Conservation (phyloP, 768 basidiomycete genomes). For the Boletus coccyginus region DNA sequence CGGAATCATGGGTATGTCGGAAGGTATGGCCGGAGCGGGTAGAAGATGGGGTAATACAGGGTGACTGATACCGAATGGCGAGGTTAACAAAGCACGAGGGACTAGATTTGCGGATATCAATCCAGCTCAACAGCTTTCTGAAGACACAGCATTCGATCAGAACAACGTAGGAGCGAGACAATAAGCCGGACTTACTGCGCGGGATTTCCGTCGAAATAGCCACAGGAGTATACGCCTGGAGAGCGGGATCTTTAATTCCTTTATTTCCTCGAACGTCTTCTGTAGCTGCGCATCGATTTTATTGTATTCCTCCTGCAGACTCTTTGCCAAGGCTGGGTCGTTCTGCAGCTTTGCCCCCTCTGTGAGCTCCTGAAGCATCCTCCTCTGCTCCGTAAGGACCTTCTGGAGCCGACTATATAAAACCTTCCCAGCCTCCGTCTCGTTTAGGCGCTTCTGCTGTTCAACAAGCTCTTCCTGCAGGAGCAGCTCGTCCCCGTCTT, state of each 20-base stretch:
- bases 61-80: not conserved
- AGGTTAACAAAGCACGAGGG: not conserved
- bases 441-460: slow-evolving; percentile 14
- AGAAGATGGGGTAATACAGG: not conserved
- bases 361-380: slow-evolving; percentile 12
- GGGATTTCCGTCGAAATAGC: slow-evolving; percentile 8
- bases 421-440: slow-evolving; percentile 22
- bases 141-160: not conserved
- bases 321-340: slow-evolving; percentile 9
- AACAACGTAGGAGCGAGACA: too few species aligned
- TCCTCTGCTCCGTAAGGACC: slow-evolving; percentile 18
- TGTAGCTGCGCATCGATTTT: slow-evolving; percentile 7
- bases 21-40: not conserved
- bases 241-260: slow-evolving; percentile 16
- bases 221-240: slow-evolving; percentile 6
- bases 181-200: not conserved
- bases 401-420: slow-evolving; percentile 16
- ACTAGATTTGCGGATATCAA: not conserved
- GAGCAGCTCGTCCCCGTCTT: not conserved
- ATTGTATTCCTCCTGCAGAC: slow-evolving; percentile 11
- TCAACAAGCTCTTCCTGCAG: slow-evolving; percentile 21
- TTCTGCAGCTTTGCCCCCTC: slow-evolving; percentile 14
- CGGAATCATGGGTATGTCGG: not conserved
- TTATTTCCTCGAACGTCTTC: slow-evolving; percentile 22
- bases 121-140: slow-evolving; percentile 7